A percentile compares a stretch with the other conserved stretches of the same genome.
Evolutionary conservation across 257 asterid species (phyloP).

Genomic region (Solanum sejunctum): DNA sequence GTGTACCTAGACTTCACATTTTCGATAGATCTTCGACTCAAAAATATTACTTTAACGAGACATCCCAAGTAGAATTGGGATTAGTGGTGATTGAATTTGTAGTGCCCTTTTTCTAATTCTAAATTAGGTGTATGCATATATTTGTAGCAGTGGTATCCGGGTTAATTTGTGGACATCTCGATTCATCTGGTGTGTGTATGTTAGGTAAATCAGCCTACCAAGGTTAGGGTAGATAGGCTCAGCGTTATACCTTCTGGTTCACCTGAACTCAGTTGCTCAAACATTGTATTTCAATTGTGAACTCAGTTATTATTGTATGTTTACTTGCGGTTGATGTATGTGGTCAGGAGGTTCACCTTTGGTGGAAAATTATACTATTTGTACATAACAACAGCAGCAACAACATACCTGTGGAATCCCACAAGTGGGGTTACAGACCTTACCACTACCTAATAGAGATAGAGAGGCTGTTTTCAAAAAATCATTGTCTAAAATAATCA

Average conservation of each 20-base stretch:
- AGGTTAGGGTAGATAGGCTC: neutral
- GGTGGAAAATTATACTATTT: too few relatives aligned
- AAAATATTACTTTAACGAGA: neutral
- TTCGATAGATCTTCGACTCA: rapidly evolving
- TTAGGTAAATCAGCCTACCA: neutral
- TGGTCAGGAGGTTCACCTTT: too few relatives aligned
- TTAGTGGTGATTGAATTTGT: neutral
- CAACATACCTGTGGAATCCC: too few relatives aligned
- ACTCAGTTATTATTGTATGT: neutral
- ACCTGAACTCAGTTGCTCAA: neutral
- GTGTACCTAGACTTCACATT: neutral
- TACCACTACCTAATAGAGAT: too few relatives aligned
- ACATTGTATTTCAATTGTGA: neutral
- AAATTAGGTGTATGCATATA: neutral
- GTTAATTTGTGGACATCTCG: neutral
- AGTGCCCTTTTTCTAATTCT: neutral
- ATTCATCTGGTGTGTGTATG: neutral
- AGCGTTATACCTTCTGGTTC: neutral
- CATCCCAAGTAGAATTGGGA: neutral
- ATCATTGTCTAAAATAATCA: too few relatives aligned
- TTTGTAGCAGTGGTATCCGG: neutral
- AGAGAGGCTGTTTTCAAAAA: too few relatives aligned
- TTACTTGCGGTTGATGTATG: neutral
- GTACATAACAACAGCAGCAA: too few relatives aligned
- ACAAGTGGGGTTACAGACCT: too few relatives aligned